phyloP scores from a whole-genome alignment of 2,329 filamentous ascomycete species.

The Colletotrichum ledebouriae region DNA sequence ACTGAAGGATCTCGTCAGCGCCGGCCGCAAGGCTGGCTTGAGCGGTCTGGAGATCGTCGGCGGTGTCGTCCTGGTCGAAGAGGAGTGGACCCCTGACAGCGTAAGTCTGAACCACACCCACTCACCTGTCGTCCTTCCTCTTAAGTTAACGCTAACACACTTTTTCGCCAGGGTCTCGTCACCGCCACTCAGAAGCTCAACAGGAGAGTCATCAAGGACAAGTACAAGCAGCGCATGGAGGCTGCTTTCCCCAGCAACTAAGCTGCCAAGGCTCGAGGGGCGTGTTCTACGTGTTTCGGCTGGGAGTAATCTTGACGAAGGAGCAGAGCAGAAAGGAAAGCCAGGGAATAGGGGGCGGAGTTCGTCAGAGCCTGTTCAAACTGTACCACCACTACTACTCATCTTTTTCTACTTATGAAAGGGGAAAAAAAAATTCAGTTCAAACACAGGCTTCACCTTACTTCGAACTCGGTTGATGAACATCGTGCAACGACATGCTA shows the following conservation, averaged over 20 bases:
- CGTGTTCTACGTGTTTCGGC: background rate
- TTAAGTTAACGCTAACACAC: conserved; percentile 39
- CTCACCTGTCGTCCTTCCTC: too few species aligned
- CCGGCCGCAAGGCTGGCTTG: conserved; percentile 76
- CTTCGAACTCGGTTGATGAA: too few species aligned
- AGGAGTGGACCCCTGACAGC: conserved; percentile 89
- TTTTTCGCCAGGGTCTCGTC: conserved; percentile 63
- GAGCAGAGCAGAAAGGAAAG: background rate
- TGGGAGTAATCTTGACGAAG: conserved; percentile 4
- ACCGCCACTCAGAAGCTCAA: conserved; percentile 75
- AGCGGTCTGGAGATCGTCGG: conserved; percentile 80
- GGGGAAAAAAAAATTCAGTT: background rate
- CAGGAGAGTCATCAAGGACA: conserved; percentile 63
- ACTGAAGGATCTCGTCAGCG: conserved; percentile 76
- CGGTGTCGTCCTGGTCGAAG: conserved; percentile 82
- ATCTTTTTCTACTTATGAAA: conserved; percentile 7
- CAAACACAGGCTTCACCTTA: too few species aligned
- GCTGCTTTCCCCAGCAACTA: conserved; percentile 51
- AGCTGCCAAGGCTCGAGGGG: background rate
- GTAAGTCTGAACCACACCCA: conserved; percentile 65
- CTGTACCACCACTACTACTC: conserved; percentile 1
- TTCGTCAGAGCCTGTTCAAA: conserved; percentile 15
- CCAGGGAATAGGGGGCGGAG: background rate
- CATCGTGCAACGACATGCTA: too few species aligned
- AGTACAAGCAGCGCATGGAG: conserved; percentile 66